Evolutionary conservation across 2,329 filamentous ascomycete species (phyloP).

Genomic region (Trichoderma guizhouense): DNA sequence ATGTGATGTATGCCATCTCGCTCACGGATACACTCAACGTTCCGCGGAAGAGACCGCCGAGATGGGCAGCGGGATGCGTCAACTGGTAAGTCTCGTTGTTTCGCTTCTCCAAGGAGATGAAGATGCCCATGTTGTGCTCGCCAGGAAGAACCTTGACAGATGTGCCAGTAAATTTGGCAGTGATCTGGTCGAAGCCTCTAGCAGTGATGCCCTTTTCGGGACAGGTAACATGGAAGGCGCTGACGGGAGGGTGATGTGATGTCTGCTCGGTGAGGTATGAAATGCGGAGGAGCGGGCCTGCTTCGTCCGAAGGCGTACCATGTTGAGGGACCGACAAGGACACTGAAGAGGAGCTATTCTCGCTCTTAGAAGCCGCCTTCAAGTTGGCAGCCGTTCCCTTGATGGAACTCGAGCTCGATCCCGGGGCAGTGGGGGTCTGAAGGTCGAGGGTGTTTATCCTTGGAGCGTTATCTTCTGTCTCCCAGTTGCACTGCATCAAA

Average conservation of each 20-base stretch:
- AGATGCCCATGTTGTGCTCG: constrained; percentile 93
- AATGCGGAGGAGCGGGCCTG: constrained; percentile 61
- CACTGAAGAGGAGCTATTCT: constrained; percentile 46
- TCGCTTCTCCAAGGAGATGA: constrained; percentile 77
- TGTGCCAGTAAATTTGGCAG: constrained; percentile 95
- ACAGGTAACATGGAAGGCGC: constrained; percentile 90
- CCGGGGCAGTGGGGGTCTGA: constrained; percentile 9
- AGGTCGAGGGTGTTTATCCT: constrained; percentile 54
- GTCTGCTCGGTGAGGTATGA: constrained; percentile 98
- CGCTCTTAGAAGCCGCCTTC: constrained; percentile 43
- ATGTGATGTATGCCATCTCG: constrained; percentile 84
- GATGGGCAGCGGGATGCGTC: constrained; percentile 88
- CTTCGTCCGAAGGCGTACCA: constrained; percentile 37
- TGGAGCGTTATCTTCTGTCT: constrained; percentile 75
- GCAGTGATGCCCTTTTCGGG: constrained; percentile 86
- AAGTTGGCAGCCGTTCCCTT: constrained; percentile 47
- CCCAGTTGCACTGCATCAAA: constrained; percentile 78
- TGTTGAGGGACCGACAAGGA: constrained; percentile 52
- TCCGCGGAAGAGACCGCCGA: constrained; percentile 83
- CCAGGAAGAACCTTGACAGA: constrained; percentile 88
- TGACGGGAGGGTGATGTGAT: constrained; percentile 95
- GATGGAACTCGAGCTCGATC: constrained; percentile 33
- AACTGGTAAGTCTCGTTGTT: constrained; percentile 91
- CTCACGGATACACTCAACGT: constrained; percentile 87
- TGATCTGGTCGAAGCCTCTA: constrained; percentile 90